Conservation (phyloP, 1,139 yeast genomes). For the Zygotorulaspora mrakii region DNA sequence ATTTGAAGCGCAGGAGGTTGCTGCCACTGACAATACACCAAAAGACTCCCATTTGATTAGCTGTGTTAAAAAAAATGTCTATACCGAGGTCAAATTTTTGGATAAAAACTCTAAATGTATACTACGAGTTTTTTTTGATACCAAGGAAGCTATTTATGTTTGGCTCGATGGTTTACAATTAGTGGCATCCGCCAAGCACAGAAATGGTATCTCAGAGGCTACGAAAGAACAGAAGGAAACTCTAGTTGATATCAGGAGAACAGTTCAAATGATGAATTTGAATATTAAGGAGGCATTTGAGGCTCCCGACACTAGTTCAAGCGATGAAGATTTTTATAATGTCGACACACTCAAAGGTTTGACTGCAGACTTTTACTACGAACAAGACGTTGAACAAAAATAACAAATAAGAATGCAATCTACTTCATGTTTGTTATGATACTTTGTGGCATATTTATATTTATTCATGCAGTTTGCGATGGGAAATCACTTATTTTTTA, state of each 20-base stretch:
- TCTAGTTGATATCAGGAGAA: constrained; percentile 57
- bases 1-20: constrained; percentile 26
- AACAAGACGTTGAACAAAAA: constrained; percentile 13
- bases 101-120: constrained; percentile 44
- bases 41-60: constrained; percentile 44
- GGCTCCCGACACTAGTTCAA: constrained; percentile 30
- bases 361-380: constrained; percentile 45
- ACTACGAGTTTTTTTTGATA: constrained; percentile 64
- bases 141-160: constrained; percentile 62
- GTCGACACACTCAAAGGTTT: constrained; percentile 43
- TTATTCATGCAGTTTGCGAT: background rate
- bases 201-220: constrained; percentile 47
- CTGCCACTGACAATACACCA: constrained; percentile 15
- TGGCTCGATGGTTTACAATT: constrained; percentile 81
- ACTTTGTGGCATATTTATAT: background rate
- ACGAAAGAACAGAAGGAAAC: constrained; percentile 57
- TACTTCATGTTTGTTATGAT: background rate
- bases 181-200: constrained; percentile 39
- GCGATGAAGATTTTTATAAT: constrained; percentile 45
- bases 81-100: constrained; percentile 51
- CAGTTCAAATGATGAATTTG: constrained; percentile 61
- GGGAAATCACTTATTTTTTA: constrained; percentile 13
- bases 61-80: constrained; percentile 51
- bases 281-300: constrained; percentile 36
- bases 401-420: background rate